A percentile compares a stretch with the other conserved stretches of the same genome.
Conservation (phyloP, 2,329 filamentous ascomycete genomes). For the Fusarium sp. region DNA sequence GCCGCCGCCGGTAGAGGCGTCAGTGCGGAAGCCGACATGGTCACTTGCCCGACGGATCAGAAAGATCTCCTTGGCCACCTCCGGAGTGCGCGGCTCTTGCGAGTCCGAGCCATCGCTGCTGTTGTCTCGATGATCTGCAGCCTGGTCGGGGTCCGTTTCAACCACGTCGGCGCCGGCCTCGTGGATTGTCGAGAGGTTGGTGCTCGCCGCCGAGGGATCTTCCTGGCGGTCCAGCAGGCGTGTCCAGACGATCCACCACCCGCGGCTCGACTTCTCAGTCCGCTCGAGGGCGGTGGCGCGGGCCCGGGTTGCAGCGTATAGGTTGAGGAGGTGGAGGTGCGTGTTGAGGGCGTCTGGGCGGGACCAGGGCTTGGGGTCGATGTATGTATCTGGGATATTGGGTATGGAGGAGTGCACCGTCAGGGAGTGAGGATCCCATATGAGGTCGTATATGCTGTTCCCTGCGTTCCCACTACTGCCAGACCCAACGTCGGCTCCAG, state of each 20-base stretch:
- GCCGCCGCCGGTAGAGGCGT: slow-evolving; percentile 53
- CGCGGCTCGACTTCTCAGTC: slow-evolving; percentile 70
- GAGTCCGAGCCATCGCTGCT: slow-evolving; percentile 23
- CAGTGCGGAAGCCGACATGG: slow-evolving; percentile 53
- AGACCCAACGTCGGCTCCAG: slow-evolving; percentile 43
- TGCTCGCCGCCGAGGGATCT: slow-evolving; percentile 19
- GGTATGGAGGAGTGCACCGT: slow-evolving; percentile 70
- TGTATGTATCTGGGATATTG: slow-evolving; percentile 64
- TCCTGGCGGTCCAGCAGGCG: slow-evolving; percentile 56
- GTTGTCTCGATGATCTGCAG: slow-evolving; percentile 16
- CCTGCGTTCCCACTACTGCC: not conserved
- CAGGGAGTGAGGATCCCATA: slow-evolving; percentile 66
- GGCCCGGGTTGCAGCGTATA: slow-evolving; percentile 56
- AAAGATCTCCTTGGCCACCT: slow-evolving; percentile 65
- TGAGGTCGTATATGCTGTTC: slow-evolving; percentile 64
- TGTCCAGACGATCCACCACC: slow-evolving; percentile 75
- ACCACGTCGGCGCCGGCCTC: slow-evolving; percentile 35
- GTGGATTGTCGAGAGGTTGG: slow-evolving; percentile 42
- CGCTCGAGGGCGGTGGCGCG: slow-evolving; percentile 61
- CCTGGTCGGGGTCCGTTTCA: slow-evolving; percentile 6
- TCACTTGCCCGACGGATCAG: slow-evolving; percentile 68
- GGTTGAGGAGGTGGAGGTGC: slow-evolving; percentile 68
- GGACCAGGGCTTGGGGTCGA: slow-evolving; percentile 57
- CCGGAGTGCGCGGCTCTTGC: slow-evolving; percentile 19
- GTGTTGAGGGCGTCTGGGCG: slow-evolving; percentile 70